Evolutionary conservation across 1,284 basidiomycete genomes (phyloP).

Genomic region (Ceratobasidium sp.): DNA sequence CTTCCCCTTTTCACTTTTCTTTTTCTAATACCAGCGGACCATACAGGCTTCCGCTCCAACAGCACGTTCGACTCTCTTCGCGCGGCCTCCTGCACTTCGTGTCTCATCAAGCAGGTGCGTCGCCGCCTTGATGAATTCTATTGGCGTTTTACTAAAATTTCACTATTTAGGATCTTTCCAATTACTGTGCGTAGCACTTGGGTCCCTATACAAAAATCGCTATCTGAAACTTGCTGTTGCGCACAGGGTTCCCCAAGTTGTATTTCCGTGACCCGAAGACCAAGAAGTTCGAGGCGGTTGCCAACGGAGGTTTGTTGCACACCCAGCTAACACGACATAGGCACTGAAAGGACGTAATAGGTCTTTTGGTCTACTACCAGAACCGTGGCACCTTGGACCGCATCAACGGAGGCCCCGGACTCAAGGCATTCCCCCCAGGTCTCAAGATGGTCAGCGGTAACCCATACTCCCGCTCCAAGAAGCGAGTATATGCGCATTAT

Average conservation of each 20-base stretch:
- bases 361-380: constrained; percentile 61
- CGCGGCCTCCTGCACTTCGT: constrained; percentile 59
- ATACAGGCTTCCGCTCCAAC: constrained; percentile 57
- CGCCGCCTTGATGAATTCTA: background rate
- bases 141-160: background rate
- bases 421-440: constrained; percentile 63
- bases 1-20: background rate
- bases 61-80: constrained; percentile 58
- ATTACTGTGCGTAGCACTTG: constrained; percentile 52
- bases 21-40: background rate
- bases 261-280: constrained; percentile 60
- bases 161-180: constrained; percentile 57
- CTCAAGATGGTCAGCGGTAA: constrained; percentile 63
- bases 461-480: constrained; percentile 58
- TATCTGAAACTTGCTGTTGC: background rate
- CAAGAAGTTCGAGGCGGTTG: constrained; percentile 55
- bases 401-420: constrained; percentile 57
- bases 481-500: constrained; percentile 50
- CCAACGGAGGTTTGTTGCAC: constrained; percentile 36
- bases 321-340: too few relatives aligned
- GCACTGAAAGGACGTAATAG: constrained; percentile 43
- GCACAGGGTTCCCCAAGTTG: constrained; percentile 60
- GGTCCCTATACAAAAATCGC: background rate
- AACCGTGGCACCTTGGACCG: constrained; percentile 59
- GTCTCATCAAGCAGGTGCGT: constrained; percentile 49